Conservation (phyloP, 139 green algal species). For the Nannochloris sp. region DNA sequence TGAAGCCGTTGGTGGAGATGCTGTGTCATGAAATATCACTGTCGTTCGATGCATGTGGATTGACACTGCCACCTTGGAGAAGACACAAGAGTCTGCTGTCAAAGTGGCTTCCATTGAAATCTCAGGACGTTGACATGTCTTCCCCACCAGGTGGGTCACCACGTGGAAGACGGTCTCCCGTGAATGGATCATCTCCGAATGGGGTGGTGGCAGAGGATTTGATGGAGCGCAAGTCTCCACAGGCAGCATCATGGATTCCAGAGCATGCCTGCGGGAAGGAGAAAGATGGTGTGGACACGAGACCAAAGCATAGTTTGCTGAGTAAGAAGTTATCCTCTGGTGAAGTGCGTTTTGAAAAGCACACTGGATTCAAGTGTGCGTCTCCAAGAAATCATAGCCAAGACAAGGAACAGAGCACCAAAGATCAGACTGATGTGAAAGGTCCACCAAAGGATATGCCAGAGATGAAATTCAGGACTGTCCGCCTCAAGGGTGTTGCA, state of each 20-base stretch:
- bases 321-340: too few species aligned
- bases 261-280: too few species aligned
- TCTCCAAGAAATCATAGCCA: neutral
- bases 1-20: conserved; percentile 39
- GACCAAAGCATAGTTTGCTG: too few species aligned
- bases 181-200: neutral
- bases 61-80: conserved; percentile 59
- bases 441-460: neutral
- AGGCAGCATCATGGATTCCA: too few species aligned
- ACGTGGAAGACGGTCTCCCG: conserved; percentile 9
- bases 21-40: conserved; percentile 43
- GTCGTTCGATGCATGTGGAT: conserved; percentile 38
- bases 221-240: too few species aligned
- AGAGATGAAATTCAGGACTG: neutral
- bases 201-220: neutral
- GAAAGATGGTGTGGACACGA: too few species aligned
- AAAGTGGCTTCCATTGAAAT: conserved; percentile 40
- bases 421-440: neutral
- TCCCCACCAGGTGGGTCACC: conserved; percentile 14
- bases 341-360: neutral
- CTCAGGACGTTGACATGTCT: conserved; percentile 17
- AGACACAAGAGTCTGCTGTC: conserved; percentile 42
- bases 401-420: neutral
- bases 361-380: neutral
- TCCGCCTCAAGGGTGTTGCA: neutral